Base-by-base conservation (phyloP, 306 rosid genomes). In the Trichosanthes cucumerina region DNA sequence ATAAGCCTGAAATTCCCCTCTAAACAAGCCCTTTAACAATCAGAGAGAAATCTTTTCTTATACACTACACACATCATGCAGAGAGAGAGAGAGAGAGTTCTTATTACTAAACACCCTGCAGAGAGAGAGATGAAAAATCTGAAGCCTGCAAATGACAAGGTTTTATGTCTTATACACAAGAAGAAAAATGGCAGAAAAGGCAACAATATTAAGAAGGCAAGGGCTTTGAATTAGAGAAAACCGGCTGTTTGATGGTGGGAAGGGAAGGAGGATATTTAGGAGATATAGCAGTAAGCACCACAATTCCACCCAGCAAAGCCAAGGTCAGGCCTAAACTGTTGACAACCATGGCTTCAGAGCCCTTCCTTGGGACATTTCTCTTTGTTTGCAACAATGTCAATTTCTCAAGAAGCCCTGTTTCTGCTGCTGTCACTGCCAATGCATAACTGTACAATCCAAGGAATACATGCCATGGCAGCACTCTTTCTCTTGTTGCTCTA, bases 381-480 rank as follows among this genome's bases (percentile, higher is more conserved):
- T 57, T 87, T 10, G 92, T 84, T 78, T 95, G 99, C 38, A 95
- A 80, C 80, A 92, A 88, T 62, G 97, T 88, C 77, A 89, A 41
- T 83, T 95, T 95, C 89, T 95, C 97, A 2, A 92, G 75, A 39
- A 92, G 89, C 34, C 97, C 99, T 15, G 97, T 91, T 85, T 92
- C 97, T 1, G 97, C 98, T 8, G 97, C 92, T 66, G 89, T 96
- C 71, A 92, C 89, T 3, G 97, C 97, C 79, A 91, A 63, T 49
- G 84, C 96, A 53, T 92, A 95, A 1, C 93, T 87, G 87, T 88
- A 95, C 53, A 92, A 88, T 1, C 97, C 97, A 19, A 92, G 54
- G 58, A 95, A 91, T 31, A 95, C 80, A 73, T 95, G 99, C 99
- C 99, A 92, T 0, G 97, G 97, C 75, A 95, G 80, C 72, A 95